Evolutionary conservation across 1,284 basidiomycete genomes (phyloP).

Genomic region (Tilletiaria anomala): DNA sequence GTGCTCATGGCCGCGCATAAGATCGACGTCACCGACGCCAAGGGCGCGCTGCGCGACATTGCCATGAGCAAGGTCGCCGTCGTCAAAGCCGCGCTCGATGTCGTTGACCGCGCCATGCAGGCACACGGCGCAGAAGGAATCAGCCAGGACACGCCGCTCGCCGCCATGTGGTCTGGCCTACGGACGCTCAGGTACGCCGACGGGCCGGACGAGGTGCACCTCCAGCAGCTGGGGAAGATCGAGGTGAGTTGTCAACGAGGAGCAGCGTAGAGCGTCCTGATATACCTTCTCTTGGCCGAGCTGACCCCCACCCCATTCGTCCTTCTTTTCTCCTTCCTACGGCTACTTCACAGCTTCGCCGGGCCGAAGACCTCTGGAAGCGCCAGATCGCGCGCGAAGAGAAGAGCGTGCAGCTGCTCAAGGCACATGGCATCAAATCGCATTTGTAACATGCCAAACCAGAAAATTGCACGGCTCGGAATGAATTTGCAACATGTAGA

Average conservation of each 20-base stretch:
- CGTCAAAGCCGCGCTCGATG: constrained; percentile 67
- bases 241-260: constrained; percentile 43
- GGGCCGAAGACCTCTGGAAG: constrained; percentile 20
- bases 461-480: no score
- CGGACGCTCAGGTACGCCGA: constrained; percentile 48
- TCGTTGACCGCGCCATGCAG: constrained; percentile 90
- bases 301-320: neutral
- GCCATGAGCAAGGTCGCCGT: constrained; percentile 84
- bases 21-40: constrained; percentile 80
- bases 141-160: constrained; percentile 73
- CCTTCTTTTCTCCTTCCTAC: neutral
- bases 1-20: constrained; percentile 81
- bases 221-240: constrained; percentile 78
- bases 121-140: constrained; percentile 78
- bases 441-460: no score
- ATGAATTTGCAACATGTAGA: no score
- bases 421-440: constrained; percentile 17
- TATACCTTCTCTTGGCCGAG: neutral
- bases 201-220: constrained; percentile 50
- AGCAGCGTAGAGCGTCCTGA: neutral
- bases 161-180: constrained; percentile 60
- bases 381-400: constrained; percentile 12
- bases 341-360: constrained; percentile 2
- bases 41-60: constrained; percentile 91
- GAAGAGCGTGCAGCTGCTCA: constrained; percentile 11